Conservation (phyloP, 2,329 filamentous ascomycete genomes). For the Tolypocladium nubicola region DNA sequence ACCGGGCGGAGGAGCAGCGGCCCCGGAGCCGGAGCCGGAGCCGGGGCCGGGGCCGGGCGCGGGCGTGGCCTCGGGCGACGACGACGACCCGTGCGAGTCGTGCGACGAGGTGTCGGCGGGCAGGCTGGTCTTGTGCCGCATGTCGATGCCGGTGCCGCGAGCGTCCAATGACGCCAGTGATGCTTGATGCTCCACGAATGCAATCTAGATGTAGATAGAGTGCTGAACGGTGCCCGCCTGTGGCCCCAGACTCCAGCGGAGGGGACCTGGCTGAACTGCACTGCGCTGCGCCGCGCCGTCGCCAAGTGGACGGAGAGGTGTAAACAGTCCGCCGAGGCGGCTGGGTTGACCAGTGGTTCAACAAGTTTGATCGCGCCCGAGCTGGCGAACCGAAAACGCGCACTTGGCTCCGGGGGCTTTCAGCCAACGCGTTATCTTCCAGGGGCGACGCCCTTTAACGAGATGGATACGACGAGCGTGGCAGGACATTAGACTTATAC, state of each 20-base stretch:
- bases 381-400: too few relatives aligned
- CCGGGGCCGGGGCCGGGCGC: not conserved
- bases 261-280: not conserved
- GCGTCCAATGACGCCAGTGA: too few relatives aligned
- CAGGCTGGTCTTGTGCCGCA: not conserved
- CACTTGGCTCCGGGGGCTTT: too few relatives aligned
- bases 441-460: too few relatives aligned
- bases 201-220: too few relatives aligned
- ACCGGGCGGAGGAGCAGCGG: not conserved
- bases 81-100: not conserved
- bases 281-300: not conserved
- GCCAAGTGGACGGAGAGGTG: not conserved
- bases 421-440: too few relatives aligned
- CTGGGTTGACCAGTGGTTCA: not conserved
- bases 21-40: too few relatives aligned
- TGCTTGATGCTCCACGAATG: too few relatives aligned
- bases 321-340: not conserved
- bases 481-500: too few relatives aligned
- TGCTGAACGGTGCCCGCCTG: too few relatives aligned
- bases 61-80: not conserved
- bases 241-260: not conserved
- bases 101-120: not conserved
- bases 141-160: not conserved
- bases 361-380: not conserved
- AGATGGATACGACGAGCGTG: too few relatives aligned